Conservation (phyloP, 2,329 filamentous ascomycete species). For the Epichloe scottii region DNA sequence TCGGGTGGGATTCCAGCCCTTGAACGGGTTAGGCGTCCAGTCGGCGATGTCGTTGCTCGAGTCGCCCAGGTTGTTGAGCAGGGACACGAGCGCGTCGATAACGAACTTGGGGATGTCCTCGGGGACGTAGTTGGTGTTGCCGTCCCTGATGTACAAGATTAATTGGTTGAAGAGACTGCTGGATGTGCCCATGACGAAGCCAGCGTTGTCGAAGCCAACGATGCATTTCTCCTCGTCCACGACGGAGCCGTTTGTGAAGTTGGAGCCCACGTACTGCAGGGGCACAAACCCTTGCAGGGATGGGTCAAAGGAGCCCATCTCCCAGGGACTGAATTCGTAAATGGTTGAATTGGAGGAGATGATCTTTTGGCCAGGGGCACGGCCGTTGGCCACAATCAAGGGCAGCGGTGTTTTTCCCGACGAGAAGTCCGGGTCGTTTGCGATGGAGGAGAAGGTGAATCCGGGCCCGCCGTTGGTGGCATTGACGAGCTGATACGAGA, state of each 20-base stretch:
- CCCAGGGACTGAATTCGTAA: conserved; percentile 54
- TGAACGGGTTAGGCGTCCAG: conserved; percentile 48
- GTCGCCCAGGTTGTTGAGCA: conserved; percentile 44
- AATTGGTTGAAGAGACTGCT: conserved; percentile 66
- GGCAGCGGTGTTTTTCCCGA: conserved; percentile 33
- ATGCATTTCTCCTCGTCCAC: conserved; percentile 33
- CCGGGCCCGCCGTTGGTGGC: conserved; percentile 58
- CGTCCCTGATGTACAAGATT: conserved; percentile 53
- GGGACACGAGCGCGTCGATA: conserved; percentile 30
- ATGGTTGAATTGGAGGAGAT: conserved; percentile 44
- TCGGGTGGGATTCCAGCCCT: conserved; percentile 36
- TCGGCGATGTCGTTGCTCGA: conserved; percentile 64
- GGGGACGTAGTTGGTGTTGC: conserved; percentile 31
- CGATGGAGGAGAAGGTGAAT: conserved; percentile 69
- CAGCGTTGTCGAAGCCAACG: conserved; percentile 63
- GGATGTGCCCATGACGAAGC: conserved; percentile 72
- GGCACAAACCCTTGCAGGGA: conserved; percentile 47
- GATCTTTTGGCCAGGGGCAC: conserved; percentile 29
- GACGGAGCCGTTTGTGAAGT: conserved; percentile 37
- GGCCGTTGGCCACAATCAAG: conserved; percentile 36
- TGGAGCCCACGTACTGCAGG: conserved; percentile 46
- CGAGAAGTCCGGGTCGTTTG: conserved; percentile 29
- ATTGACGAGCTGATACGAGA: conserved; percentile 79
- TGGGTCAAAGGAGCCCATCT: conserved; percentile 52
- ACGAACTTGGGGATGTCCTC: conserved; percentile 33